Evolutionary conservation across 306 rosid genomes (phyloP), one percentile per base, ranked within the genome.

Genomic region (Chamaecrista fasciculata): DNA sequence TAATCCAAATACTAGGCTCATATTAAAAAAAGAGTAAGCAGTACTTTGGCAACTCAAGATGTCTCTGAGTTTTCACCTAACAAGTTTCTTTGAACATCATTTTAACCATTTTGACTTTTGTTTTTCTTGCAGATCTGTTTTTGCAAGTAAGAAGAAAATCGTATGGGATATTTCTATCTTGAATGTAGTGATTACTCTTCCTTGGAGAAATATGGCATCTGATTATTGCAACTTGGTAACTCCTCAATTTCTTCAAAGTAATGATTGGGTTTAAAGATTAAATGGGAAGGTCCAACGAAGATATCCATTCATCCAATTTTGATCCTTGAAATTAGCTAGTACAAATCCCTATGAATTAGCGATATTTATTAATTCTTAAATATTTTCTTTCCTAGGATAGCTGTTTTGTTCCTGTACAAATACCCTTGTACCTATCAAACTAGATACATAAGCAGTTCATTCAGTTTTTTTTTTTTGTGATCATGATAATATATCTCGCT

Each of bases 1-100:
- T 75, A 75, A 84, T 83, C 81, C 73, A 61, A 62, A 78, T n/a
- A 75, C 79, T 62, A 83, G 98, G 59, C 76, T 90, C 64, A 33
- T 73, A 34, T 90, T 92, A 66, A 94, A 94, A 79, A 87, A 85
- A 39, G 90, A 90, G 98, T 94, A 86, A 69, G 94, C 67, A 70
- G 55, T 69, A 58, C 59, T 81, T 58, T 69, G 34, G 69, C 53
- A 31, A 56, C 49, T 57, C 34, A 9, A 75, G 62, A 52, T 66
- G 33, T 77, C 29, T 34, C 7, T 68, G 50, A 26, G 57, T 50
- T 71, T 61, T 50, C 31, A 11, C 46, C 11, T 58, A 34, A 20
- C 5, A 31, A 11, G 11, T 46, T 16, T 60, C 18, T 16, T 40
- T 69, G 42, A 57, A 37, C 1, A 43, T 48, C 15, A 40, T 48